A percentile compares a stretch with the other conserved stretches of the same genome.
Evolutionary conservation across 768 basidiomycete species (phyloP).

Genomic region (Russula ochroleuca): DNA sequence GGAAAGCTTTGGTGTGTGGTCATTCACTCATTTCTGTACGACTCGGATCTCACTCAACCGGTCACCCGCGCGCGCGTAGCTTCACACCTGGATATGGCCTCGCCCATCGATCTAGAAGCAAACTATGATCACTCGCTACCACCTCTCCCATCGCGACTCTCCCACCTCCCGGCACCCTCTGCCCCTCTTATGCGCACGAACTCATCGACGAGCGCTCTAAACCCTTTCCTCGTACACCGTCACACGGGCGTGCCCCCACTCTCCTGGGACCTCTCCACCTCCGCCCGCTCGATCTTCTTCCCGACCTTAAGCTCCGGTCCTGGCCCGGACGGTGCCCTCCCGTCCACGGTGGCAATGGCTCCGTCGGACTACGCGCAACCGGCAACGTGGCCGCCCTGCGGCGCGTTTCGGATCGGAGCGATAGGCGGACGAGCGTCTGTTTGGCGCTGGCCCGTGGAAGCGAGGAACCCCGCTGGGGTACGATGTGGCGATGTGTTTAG

Average conservation of each 20-base stretch:
- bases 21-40: not conserved
- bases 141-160: conserved; percentile 36
- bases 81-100: not conserved
- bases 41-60: not conserved
- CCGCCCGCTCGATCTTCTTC: conserved; percentile 26
- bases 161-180: conserved; percentile 36
- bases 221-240: conserved; percentile 51
- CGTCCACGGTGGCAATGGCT: conserved; percentile 29
- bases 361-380: conserved; percentile 44
- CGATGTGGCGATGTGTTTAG: conserved; percentile 49
- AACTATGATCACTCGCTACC: conserved; percentile 46
- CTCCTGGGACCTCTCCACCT: conserved; percentile 45
- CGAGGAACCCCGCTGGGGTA: conserved; percentile 45
- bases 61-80: not conserved
- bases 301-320: conserved; percentile 20
- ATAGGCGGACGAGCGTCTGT: conserved; percentile 43
- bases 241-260: conserved; percentile 42
- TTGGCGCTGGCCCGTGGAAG: conserved; percentile 56
- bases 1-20: conserved; percentile 33
- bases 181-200: conserved; percentile 35
- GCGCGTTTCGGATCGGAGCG: conserved; percentile 52
- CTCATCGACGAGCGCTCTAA: conserved; percentile 47
- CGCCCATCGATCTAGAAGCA: conserved; percentile 2
- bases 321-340: conserved; percentile 30
- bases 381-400: conserved; percentile 59